These are phyloP conservation scores for Pulveroboletus sp. DNA, from an alignment of 768 basidiomycete species.

Conservation along the genomic window DNA sequence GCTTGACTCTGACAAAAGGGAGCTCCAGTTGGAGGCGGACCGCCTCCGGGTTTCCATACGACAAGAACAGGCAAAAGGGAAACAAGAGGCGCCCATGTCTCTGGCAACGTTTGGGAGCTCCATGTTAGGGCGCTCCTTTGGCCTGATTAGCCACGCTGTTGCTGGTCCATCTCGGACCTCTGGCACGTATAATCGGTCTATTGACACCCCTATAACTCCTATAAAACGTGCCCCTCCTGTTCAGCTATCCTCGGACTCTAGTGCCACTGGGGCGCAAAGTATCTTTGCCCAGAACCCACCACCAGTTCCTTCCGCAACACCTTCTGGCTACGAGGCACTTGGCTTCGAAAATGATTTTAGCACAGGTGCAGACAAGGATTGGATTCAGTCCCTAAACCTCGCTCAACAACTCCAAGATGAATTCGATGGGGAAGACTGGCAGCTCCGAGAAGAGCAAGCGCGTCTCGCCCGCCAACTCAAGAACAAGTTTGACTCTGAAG, in stretches of 20 bases:
- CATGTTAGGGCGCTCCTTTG: background rate
- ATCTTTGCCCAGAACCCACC: conserved; percentile 28
- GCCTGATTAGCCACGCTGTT: conserved; percentile 14
- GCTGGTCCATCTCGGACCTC: conserved; percentile 23
- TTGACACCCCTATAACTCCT: background rate
- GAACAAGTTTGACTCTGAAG: background rate
- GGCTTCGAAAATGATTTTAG: conserved; percentile 2
- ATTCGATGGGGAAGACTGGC: conserved; percentile 28
- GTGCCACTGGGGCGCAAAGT: conserved; percentile 13
- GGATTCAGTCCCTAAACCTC: background rate
- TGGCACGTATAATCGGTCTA: background rate
- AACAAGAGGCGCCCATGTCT: background rate
- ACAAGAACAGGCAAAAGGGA: conserved; percentile 9
- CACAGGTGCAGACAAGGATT: background rate
- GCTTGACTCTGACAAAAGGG: conserved; percentile 22
- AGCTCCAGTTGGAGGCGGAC: conserved; percentile 26
- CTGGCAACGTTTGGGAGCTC: background rate
- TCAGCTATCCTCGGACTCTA: background rate
- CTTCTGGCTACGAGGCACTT: conserved; percentile 10
- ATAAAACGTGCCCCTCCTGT: background rate
- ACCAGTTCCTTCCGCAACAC: conserved; percentile 17
- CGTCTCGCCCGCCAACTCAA: conserved; percentile 13
- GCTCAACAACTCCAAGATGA: conserved; percentile 9
- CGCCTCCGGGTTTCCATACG: conserved; percentile 13
- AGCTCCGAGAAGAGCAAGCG: conserved; percentile 29